These are phyloP conservation scores for Colletotrichum abscissum DNA, from an alignment of 2,329 filamentous ascomycete species.

Conservation along the genomic window DNA sequence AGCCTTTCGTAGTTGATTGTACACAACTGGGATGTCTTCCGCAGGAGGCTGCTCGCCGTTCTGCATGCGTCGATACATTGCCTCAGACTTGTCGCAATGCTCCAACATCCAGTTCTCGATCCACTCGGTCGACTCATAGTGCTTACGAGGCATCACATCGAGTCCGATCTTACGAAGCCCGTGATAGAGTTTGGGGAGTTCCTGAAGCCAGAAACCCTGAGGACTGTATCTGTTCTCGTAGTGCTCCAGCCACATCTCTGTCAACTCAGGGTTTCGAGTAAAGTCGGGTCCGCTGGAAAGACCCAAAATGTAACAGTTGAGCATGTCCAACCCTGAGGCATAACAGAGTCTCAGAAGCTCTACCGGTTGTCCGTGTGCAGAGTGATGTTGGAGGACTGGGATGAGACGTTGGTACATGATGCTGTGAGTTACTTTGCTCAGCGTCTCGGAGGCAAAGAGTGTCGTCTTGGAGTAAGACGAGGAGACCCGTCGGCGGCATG, in stretches of 20 bases:
- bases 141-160: not conserved
- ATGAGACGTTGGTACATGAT: not conserved
- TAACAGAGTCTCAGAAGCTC: not conserved
- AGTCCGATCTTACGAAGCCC: not conserved
- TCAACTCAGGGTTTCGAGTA: not conserved
- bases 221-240: not conserved
- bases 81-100: not conserved
- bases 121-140: not conserved
- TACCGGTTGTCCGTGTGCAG: not conserved
- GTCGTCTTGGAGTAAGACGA: not conserved
- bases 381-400: not conserved
- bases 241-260: not conserved
- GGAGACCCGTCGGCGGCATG: not conserved
- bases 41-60: not conserved
- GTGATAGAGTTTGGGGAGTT: not conserved
- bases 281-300: not conserved
- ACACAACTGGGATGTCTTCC: not conserved
- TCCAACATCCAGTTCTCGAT: not conserved
- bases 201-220: not conserved
- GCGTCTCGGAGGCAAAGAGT: not conserved
- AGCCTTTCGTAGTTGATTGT: not conserved
- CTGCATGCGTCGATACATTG: not conserved
- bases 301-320: not conserved
- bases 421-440: not conserved
- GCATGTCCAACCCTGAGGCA: not conserved